Evolutionary conservation across 2,329 filamentous ascomycete species (phyloP), one percentile per base, ranked within the genome.

Genomic region (Fusarium odoratissimum): DNA sequence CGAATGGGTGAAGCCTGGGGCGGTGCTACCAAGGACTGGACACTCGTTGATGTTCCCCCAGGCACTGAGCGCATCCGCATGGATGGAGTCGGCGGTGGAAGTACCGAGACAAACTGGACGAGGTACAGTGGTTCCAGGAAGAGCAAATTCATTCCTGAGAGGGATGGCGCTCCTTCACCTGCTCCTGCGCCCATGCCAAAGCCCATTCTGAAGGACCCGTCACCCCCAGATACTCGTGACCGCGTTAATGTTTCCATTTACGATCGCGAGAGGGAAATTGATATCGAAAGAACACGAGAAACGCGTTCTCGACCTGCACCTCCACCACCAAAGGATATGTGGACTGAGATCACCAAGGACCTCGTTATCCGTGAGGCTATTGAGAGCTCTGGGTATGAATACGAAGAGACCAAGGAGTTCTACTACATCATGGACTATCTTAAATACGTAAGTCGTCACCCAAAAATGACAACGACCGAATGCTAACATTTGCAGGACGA

Each of bases 281-380:
- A 90, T 55, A 83, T 90, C 35, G 88, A 90, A 55, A 87, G 89
- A 74, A 84, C 86, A 30, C 85, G 84, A 23, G 90, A 91, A 57
- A 19, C 55, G 69, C 84, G 84, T 71, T 81, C 83, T 62, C 83
- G 82, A 38, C 80, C 78, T 69, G 81, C 69, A 55, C 80, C 73
- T 64, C 87, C 77, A 60, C 77, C 82, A 57, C 83, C 87, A 37
- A 87, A 89, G 62, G 90, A 92, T 67, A 93, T 97, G 85, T 98
- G 95, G 95, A 99, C 96, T 0, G 96, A 98, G 83, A 94, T 99
- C 76, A 97, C 95, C 49, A 97, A 97, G 83, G 95, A 97, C 75
- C 84, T 98, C 40, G 94, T 98, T 21, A 87, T 92, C 65, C 91
- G 92, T 58, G 95, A 98, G 80, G 96, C 96, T 23, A 93, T 98